These are phyloP conservation scores for Marasmius sp. DNA, from an alignment of 1,284 basidiomycete species.

Conservation along the genomic window DNA sequence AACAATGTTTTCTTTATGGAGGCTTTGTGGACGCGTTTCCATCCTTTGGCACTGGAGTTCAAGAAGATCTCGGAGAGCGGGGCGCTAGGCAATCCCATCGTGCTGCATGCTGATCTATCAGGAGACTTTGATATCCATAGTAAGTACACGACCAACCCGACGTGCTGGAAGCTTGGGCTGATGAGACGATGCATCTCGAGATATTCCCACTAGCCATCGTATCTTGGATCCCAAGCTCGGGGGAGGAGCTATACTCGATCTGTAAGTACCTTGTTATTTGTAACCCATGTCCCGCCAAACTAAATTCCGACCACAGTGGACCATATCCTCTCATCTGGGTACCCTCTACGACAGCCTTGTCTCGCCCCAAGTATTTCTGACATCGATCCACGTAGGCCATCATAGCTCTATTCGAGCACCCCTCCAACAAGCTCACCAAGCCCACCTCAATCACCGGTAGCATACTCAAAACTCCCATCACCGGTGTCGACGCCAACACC, in stretches of 20 bases:
- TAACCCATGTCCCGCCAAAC: neutral
- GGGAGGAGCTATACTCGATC: slow-evolving; percentile 84
- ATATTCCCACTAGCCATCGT: slow-evolving; percentile 66
- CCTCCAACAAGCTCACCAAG: slow-evolving; percentile 55
- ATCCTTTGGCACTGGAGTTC: slow-evolving; percentile 66
- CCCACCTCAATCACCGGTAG: slow-evolving; percentile 58
- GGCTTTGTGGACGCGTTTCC: slow-evolving; percentile 82
- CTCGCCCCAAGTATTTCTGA: slow-evolving; percentile 2
- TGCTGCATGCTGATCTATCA: slow-evolving; percentile 75
- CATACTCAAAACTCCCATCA: slow-evolving; percentile 74
- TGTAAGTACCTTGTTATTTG: slow-evolving; percentile 44
- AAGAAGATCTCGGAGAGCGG: slow-evolving; percentile 65
- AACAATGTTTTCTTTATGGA: slow-evolving; percentile 88
- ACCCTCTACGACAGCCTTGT: slow-evolving; percentile 16
- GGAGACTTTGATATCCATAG: slow-evolving; percentile 70
- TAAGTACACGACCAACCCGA: slow-evolving; percentile 34
- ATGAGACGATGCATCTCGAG: slow-evolving; percentile 31
- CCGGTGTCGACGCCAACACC: slow-evolving; percentile 80
- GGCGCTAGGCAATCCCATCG: slow-evolving; percentile 59
- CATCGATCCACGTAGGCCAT: slow-evolving; percentile 50
- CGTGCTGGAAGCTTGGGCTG: no score
- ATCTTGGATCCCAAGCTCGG: slow-evolving; percentile 82
- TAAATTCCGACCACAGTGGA: slow-evolving; percentile 45
- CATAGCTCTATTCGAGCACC: slow-evolving; percentile 78
- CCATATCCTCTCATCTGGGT: slow-evolving; percentile 86